A percentile compares a stretch with the other conserved stretches of the same genome.
Conservation (phyloP, 306 rosid genomes). For the Crataegus laevigata region DNA sequence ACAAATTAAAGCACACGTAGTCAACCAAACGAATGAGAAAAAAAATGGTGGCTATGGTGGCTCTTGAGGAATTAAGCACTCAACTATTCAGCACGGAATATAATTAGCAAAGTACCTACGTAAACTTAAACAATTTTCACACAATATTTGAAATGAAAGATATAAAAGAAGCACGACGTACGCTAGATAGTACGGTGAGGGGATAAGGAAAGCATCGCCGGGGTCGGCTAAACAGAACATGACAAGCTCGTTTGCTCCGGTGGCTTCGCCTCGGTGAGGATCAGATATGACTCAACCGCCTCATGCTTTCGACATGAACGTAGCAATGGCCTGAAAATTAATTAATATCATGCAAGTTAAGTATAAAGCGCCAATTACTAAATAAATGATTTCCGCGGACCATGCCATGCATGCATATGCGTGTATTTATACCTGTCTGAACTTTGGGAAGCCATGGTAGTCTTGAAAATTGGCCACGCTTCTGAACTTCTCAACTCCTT, state of each 20-base stretch:
- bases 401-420: not conserved
- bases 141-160: not conserved
- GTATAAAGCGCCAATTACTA: no score
- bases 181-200: conserved; percentile 90
- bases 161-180: conserved; percentile 12
- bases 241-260: conserved; percentile 75
- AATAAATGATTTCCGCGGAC: not conserved
- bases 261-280: conserved; percentile 75
- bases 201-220: conserved; percentile 82
- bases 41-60: no score
- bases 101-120: not conserved
- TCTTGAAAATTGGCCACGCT: conserved; percentile 72
- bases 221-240: conserved; percentile 86
- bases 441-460: conserved; percentile 71
- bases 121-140: not conserved
- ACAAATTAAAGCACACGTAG: not conserved
- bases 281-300: conserved; percentile 74
- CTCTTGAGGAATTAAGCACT: not conserved
- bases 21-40: not conserved
- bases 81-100: not conserved
- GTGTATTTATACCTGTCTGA: conserved; percentile 42
- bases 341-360: not conserved
- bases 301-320: conserved; percentile 72
- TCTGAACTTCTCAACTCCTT: conserved; percentile 55
- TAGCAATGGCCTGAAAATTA: conserved; percentile 59